These are phyloP conservation scores for Paramecium octaurelia DNA, from an alignment of 73 alveolate species.

Conservation along the genomic window DNA sequence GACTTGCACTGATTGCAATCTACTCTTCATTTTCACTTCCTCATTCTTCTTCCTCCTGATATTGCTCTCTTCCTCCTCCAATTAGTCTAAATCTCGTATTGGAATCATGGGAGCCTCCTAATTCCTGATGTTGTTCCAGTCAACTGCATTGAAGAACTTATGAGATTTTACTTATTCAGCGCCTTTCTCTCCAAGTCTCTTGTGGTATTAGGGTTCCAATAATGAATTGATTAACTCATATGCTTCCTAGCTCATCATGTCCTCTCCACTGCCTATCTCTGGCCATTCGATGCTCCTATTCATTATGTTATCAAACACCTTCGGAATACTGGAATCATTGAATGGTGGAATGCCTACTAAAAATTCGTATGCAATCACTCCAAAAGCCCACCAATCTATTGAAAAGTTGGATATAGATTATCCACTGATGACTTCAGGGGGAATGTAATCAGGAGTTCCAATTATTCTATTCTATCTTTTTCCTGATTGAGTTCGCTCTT, in stretches of 20 bases:
- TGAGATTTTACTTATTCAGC: conserved; percentile 68
- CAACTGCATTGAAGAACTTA: conserved; percentile 63
- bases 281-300: conserved; percentile 51
- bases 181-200: conserved; percentile 65
- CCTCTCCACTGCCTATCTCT: conserved; percentile 64
- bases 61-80: conserved; percentile 36
- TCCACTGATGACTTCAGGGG: conserved; percentile 60
- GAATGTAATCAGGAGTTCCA: conserved; percentile 66
- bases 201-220: conserved; percentile 61
- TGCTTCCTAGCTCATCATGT: conserved; percentile 64
- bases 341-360: conserved; percentile 77
- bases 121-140: conserved; percentile 57
- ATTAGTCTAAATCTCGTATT: conserved; percentile 4
- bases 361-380: conserved; percentile 74
- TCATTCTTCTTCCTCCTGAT: background rate
- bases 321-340: conserved; percentile 57
- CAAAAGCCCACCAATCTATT: conserved; percentile 81
- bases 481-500: conserved; percentile 15
- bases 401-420: conserved; percentile 37
- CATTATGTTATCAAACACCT: conserved; percentile 52
- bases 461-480: conserved; percentile 44
- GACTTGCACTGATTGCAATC: background rate
- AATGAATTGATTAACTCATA: conserved; percentile 68
- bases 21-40: conserved; percentile 43
- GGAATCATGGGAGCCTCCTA: conserved; percentile 56